These are phyloP conservation scores for Debaryomyces castellii DNA, from an alignment of 805 yeast genomes.

Conservation along the genomic window DNA sequence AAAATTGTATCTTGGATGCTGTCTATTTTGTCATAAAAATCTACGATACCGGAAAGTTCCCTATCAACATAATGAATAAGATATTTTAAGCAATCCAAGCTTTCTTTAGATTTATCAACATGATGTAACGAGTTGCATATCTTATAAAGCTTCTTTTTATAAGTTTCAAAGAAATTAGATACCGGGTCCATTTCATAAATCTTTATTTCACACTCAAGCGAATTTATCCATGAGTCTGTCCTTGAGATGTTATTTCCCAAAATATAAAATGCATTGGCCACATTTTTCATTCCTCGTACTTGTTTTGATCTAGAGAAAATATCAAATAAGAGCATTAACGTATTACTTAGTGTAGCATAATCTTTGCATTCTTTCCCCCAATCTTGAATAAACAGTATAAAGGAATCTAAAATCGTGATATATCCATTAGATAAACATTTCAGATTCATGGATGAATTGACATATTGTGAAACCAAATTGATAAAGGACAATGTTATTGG, in stretches of 20 bases:
- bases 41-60: background rate
- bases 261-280: slow-evolving; percentile 47
- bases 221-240: slow-evolving; percentile 13
- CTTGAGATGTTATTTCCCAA: slow-evolving; percentile 26
- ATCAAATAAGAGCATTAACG: slow-evolving; percentile 9
- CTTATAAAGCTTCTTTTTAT: slow-evolving; percentile 31
- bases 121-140: slow-evolving; percentile 28
- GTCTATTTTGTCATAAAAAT: background rate
- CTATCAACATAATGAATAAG: background rate
- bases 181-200: slow-evolving; percentile 7
- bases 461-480: slow-evolving; percentile 1
- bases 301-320: slow-evolving; percentile 24
- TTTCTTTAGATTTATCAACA: slow-evolving; percentile 4
- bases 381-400: slow-evolving; percentile 4
- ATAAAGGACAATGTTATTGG: slow-evolving; percentile 5
- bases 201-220: slow-evolving; percentile 30
- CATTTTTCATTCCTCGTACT: slow-evolving; percentile 41
- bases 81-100: slow-evolving; percentile 4
- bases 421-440: slow-evolving; percentile 1
- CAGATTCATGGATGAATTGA: background rate
- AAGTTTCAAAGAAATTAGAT: slow-evolving; percentile 10
- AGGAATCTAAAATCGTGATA: slow-evolving; percentile 4
- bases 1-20: slow-evolving; percentile 8
- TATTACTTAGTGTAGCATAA: background rate
- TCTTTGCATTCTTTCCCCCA: slow-evolving; percentile 2